Conservation (phyloP, 768 basidiomycete genomes). For the Naganishia randhawae region DNA sequence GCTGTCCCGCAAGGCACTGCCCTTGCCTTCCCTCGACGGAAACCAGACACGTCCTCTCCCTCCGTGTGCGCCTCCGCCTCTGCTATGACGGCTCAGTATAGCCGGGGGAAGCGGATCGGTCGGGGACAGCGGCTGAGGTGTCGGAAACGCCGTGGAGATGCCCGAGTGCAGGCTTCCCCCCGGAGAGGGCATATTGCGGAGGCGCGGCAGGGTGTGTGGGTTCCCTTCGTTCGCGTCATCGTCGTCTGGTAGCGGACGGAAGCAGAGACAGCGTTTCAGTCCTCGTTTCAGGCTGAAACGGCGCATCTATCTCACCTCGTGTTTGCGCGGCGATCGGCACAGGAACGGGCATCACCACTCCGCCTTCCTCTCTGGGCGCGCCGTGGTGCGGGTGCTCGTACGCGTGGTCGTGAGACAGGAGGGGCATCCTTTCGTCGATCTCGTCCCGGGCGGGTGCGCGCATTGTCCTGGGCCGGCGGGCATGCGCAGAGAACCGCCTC, state of each 20-base stretch:
- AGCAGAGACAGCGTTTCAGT: not conserved
- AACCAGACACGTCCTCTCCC: too few relatives aligned
- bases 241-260: not conserved
- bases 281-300: not conserved
- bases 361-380: not conserved
- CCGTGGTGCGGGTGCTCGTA: conserved; percentile 18
- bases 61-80: not conserved
- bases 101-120: conserved; percentile 18
- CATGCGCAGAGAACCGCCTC: too few relatives aligned
- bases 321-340: not conserved
- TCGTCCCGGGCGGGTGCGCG: not conserved
- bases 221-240: conserved; percentile 12
- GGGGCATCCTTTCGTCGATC: conserved; percentile 9
- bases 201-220: conserved; percentile 4
- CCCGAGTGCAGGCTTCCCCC: not conserved
- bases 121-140: conserved; percentile 1
- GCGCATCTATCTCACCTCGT: not conserved
- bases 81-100: not conserved
- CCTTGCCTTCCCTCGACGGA: not conserved
- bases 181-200: not conserved
- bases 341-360: conserved; percentile 3
- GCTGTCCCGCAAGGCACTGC: conserved; percentile 12
- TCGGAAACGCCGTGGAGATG: not conserved
- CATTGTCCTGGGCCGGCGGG: not conserved
- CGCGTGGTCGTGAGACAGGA: conserved; percentile 14